These are phyloP conservation scores for Myxozyma sirexii DNA, from an alignment of 805 yeast genomes.

Conservation along the genomic window DNA sequence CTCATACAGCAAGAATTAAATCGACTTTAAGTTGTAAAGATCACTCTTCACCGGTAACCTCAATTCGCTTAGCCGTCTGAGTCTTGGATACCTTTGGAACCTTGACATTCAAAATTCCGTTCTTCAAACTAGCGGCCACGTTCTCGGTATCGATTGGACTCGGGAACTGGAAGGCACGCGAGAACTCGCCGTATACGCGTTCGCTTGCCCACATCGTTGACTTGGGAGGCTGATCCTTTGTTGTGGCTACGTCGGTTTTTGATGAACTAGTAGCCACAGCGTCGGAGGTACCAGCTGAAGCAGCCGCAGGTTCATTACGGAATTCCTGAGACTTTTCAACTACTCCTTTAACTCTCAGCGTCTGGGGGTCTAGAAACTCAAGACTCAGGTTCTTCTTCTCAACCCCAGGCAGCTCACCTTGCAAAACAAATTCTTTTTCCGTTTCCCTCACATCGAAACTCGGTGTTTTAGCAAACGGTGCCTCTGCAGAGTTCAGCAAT, in stretches of 20 bases:
- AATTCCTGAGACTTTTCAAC: slow-evolving; percentile 28
- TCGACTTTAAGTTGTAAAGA: too few relatives aligned
- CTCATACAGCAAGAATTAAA: too few relatives aligned
- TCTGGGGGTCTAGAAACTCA: slow-evolving; percentile 31
- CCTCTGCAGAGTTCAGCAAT: neutral
- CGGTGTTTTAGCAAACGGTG: slow-evolving; percentile 17
- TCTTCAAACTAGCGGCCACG: slow-evolving; percentile 29
- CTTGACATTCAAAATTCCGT: slow-evolving; percentile 28
- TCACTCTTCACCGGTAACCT: slow-evolving; percentile 16
- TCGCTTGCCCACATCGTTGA: slow-evolving; percentile 33
- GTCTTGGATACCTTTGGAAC: slow-evolving; percentile 28
- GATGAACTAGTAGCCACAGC: too few relatives aligned
- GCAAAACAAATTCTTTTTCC: slow-evolving; percentile 23
- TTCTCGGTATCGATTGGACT: slow-evolving; percentile 23
- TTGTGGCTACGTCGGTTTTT: neutral
- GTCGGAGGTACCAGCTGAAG: neutral
- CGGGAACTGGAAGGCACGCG: slow-evolving; percentile 34
- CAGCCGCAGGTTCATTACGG: neutral
- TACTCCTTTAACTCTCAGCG: slow-evolving; percentile 29
- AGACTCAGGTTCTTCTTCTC: slow-evolving; percentile 25
- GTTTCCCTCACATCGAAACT: slow-evolving; percentile 33
- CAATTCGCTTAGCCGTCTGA: slow-evolving; percentile 10
- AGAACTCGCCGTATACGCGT: slow-evolving; percentile 31
- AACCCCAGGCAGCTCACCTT: slow-evolving; percentile 35
- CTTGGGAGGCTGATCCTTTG: too few relatives aligned